Base-by-base conservation (phyloP, 495 filamentous ascomycete genomes). In the Apodospora peruviana region DNA sequence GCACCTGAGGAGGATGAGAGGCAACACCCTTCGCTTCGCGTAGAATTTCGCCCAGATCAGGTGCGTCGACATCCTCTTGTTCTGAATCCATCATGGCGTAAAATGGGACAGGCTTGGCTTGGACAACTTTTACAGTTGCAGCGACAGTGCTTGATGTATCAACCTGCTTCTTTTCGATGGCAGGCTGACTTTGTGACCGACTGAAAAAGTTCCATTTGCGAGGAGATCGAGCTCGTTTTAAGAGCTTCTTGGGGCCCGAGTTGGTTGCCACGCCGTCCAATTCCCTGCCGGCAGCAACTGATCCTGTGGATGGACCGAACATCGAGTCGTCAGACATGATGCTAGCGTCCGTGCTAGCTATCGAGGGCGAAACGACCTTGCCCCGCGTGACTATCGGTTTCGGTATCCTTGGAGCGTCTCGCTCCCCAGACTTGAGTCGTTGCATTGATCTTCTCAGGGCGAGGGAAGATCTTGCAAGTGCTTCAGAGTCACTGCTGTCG, bases 121-220 rank as follows among this genome's bases (percentile, higher is more conserved):
- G 61, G 19, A 65, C 61, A 14, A 69, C 57, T 46, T 72, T 60
- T 18, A 75, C 73, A 12, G 70, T 55, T 2, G 73, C 66, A 2
- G 72, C 56, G 19, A 75, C 64, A 22, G 67, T 47, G 9, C 5
- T 11, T 4, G 36, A 38, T 38, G 71, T 60, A 11, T 73, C 59
- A 17, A 54, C 46, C 50, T 69, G 65, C 48, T 70, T 62, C 2
- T 56, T 57, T 27, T 62, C 63, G 10, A 56, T 58, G 10, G 59
- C 59, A 50, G 78, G 71, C 14, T 84, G 76, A 19, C 69, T 75
- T 19, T 85, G 80, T 1, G 81, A 81, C 52, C 83, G 78, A 48
- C 89, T 82, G 55, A 94, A 95, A 52, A 95, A 79, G 57, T 88
- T 90, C 89, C 89, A 95, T 56, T 83, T 86, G 47, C 77, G 70